Base-by-base conservation (phyloP, 1,284 basidiomycete species). In the Ustanciosporium gigantosporum region DNA sequence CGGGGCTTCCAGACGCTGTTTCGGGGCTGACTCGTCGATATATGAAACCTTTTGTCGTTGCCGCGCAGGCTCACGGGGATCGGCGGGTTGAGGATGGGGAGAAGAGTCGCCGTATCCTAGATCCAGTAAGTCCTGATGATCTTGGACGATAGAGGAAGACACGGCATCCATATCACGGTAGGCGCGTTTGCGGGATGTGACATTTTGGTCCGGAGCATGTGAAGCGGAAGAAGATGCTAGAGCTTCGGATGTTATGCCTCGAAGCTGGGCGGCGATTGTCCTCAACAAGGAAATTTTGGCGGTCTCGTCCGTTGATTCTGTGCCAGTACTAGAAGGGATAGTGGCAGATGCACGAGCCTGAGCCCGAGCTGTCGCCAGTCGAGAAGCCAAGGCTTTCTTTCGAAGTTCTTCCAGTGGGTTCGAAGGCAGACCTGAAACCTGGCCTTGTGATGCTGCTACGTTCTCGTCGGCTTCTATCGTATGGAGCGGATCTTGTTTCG, bases 11-110 rank as follows among this genome's bases (percentile, higher is more conserved):
- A n/a, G n/a, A n/a, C n/a, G n/a, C 43, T 7, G 60, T 25, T 21
- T 25, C 25, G 13, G 46, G 53, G 35, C 46, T 52, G 46, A 64
- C 57, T 14, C 45, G 37, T 64, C 60, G 9, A 53, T 53, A 14
- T 64, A 64, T 14, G 60, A 64, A 21, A 64, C 48, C 15, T 46
- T 41, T 29, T 53, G 60, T 14, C 59, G 44, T n/a, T 48, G 60
- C 17, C 9, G 17, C 14, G 32, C 9, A 8, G 17, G 11, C 17
- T 35, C 11, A 35, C 8, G 8, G 20, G 32, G 11, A 19, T 19
- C 32, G n/a, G 27, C 27, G 27, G n/a, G 11, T 9, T 29, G 27
- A 29, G 27, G 27, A 29, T 29, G 11, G 9, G 27, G n/a, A n/a
- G 27, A 29, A n/a, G 27, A 29, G 17, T 9, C 32, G 9, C 17